A percentile compares a stretch with the other conserved stretches of the same genome.
These are phyloP conservation scores for Azolla pinnata DNA, from an alignment of 75 land plant genomes.

Conservation along the genomic window DNA sequence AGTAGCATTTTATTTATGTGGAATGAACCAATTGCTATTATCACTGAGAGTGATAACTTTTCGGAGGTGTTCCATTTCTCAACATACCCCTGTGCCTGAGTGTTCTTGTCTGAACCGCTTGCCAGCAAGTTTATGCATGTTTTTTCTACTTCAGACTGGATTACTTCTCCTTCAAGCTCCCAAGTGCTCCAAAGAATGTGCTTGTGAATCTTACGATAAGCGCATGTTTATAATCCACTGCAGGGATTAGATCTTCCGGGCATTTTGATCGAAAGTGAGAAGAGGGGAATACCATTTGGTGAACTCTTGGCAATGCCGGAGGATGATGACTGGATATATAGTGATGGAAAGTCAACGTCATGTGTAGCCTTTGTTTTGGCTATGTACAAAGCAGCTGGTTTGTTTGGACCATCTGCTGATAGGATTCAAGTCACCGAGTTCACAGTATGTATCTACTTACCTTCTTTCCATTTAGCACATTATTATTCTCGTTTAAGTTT, in stretches of 20 bases:
- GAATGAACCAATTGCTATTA: too few relatives aligned
- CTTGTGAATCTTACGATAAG: neutral
- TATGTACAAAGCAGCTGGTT: constrained; percentile 91
- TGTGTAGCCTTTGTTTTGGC: constrained; percentile 89
- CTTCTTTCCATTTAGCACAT: neutral
- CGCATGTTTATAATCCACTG: neutral
- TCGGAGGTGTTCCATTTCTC: neutral
- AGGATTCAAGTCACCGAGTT: constrained; percentile 94
- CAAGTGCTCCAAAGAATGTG: neutral
- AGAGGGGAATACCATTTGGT: constrained; percentile 71
- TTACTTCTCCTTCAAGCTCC: too few relatives aligned
- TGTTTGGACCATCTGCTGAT: constrained; percentile 53
- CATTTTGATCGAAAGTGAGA: constrained; percentile 65
- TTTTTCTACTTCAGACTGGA: too few relatives aligned
- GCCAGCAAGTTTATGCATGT: too few relatives aligned
- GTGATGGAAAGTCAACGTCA: constrained; percentile 85
- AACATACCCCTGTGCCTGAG: too few relatives aligned
- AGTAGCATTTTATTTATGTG: neutral
- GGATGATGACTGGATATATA: constrained; percentile 78
- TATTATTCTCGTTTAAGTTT: neutral
- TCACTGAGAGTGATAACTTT: neutral
- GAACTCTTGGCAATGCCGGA: constrained; percentile 76
- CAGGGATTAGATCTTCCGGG: constrained; percentile 66
- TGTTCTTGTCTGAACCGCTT: too few relatives aligned
- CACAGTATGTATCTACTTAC: constrained; percentile 45